phyloP scores from a whole-genome alignment of 2,329 filamentous ascomycete genomes.

The Ophiocordyceps camponoti-leonardi region DNA sequence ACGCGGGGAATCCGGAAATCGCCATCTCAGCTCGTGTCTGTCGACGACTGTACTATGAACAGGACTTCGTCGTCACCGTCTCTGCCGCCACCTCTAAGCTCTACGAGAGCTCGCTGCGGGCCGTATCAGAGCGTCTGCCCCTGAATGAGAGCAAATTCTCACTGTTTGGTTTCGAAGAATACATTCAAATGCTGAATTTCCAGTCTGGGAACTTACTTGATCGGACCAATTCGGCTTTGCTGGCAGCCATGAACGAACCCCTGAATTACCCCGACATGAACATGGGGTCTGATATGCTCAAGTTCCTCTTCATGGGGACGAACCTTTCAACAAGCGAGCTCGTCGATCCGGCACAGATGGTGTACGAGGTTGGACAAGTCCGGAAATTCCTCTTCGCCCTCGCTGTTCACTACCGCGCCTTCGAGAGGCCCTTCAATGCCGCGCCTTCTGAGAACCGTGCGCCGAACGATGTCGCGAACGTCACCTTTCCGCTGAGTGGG shows the following conservation, averaged over 20 bases:
- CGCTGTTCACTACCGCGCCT: slow-evolving; percentile 5
- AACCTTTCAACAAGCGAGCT: not conserved
- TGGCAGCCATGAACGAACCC: too few relatives aligned
- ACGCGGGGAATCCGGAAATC: not conserved
- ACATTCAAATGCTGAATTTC: not conserved
- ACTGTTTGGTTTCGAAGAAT: slow-evolving; percentile 15
- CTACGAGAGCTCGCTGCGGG: not conserved
- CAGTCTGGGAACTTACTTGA: not conserved
- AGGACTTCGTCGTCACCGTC: slow-evolving; percentile 24
- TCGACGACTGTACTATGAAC: slow-evolving; percentile 24
- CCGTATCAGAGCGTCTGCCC: slow-evolving; percentile 1
- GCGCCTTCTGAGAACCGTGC: not conserved
- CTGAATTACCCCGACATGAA: not conserved
- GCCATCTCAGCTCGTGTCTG: slow-evolving; percentile 23
- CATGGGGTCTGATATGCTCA: not conserved
- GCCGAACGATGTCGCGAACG: slow-evolving; percentile 1
- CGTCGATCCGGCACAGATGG: not conserved
- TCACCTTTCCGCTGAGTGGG: slow-evolving; percentile 7
- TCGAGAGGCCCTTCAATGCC: slow-evolving; percentile 4
- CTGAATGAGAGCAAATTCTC: slow-evolving; percentile 13
- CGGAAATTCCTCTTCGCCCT: slow-evolving; percentile 16
- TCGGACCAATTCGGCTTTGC: not conserved
- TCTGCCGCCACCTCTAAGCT: slow-evolving; percentile 3
- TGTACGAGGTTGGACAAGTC: slow-evolving; percentile 6
- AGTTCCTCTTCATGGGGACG: not conserved